A percentile compares a stretch with the other conserved stretches of the same genome.
Evolutionary conservation across 2,329 filamentous ascomycete genomes (phyloP).

Genomic region (Claviceps purpurea): DNA sequence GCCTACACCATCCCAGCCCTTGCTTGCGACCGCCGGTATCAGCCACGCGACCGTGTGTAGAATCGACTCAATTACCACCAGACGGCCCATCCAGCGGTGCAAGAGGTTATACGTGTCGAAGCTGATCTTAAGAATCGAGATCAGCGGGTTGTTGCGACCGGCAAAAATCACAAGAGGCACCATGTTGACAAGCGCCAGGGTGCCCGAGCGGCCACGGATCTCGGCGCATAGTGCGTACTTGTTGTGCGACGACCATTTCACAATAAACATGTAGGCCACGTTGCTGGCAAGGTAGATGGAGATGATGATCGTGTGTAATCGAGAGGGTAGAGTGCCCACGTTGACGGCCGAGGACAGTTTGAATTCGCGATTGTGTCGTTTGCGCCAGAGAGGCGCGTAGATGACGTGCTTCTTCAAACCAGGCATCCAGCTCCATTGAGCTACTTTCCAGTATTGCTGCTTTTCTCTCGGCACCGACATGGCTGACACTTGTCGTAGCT

Average conservation of each 20-base stretch:
- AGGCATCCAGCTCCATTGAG: conserved; percentile 48
- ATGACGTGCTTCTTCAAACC: conserved; percentile 45
- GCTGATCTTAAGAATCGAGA: conserved; percentile 66
- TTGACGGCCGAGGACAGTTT: conserved; percentile 46
- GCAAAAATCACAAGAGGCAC: conserved; percentile 81
- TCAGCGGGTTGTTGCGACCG: conserved; percentile 85
- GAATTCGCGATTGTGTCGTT: conserved; percentile 56
- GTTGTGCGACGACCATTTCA: conserved; percentile 46
- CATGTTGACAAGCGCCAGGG: conserved; percentile 78
- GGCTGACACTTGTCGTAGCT: conserved; percentile 44
- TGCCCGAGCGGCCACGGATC: conserved; percentile 73
- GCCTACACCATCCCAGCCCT: conserved; percentile 46
- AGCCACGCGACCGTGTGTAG: conserved; percentile 63
- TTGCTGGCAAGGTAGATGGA: conserved; percentile 46
- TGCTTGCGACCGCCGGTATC: conserved; percentile 53
- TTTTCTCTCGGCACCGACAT: conserved; percentile 39
- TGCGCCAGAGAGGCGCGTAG: conserved; percentile 49
- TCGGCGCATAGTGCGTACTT: conserved; percentile 59
- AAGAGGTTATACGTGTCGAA: conserved; percentile 87
- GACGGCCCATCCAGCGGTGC: conserved; percentile 62
- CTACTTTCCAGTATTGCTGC: conserved; percentile 45
- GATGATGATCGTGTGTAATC: conserved; percentile 47
- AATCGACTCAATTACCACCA: conserved; percentile 54
- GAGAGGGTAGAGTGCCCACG: conserved; percentile 49
- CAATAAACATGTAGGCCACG: conserved; percentile 45